A percentile compares a stretch with the other conserved stretches of the same genome.
These are phyloP conservation scores for Graphilbum fragrans DNA, from an alignment of 2,329 filamentous ascomycete species.

Conservation along the genomic window DNA sequence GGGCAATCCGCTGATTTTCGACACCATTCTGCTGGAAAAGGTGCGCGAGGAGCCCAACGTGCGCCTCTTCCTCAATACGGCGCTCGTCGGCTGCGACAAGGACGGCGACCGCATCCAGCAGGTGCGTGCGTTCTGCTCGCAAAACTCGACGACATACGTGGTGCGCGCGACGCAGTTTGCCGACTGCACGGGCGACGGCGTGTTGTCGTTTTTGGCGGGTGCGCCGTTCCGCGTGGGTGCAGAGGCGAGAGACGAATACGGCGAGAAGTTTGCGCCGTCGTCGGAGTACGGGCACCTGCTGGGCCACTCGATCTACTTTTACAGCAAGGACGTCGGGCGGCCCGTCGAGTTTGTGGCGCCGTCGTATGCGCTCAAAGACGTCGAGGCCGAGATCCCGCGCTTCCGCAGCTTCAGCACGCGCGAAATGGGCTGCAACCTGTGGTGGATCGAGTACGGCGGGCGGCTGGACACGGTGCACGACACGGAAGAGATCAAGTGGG, in stretches of 20 bases:
- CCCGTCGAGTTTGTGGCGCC: slow-evolving; percentile 13
- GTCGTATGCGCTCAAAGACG: slow-evolving; percentile 13
- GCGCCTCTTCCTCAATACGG: slow-evolving; percentile 13
- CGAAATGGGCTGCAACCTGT: slow-evolving; percentile 15
- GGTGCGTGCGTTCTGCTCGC: slow-evolving; percentile 14
- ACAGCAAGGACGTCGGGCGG: slow-evolving; percentile 13
- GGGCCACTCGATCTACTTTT: slow-evolving; percentile 16
- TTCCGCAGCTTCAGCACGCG: slow-evolving; percentile 14
- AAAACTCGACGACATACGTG: slow-evolving; percentile 12
- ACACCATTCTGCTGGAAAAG: slow-evolving; percentile 14
- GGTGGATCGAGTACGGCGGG: slow-evolving; percentile 16
- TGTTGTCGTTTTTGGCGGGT: slow-evolving; percentile 13
- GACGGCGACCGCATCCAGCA: slow-evolving; percentile 11
- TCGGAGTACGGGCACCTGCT: slow-evolving; percentile 15
- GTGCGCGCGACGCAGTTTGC: slow-evolving; percentile 17
- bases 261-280: slow-evolving; percentile 13
- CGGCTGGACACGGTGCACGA: slow-evolving; percentile 14
- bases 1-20: slow-evolving; percentile 14
- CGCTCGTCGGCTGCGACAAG: slow-evolving; percentile 12
- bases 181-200: slow-evolving; percentile 15
- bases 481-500: slow-evolving; percentile 16
- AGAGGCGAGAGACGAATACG: slow-evolving; percentile 13
- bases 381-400: slow-evolving; percentile 13
- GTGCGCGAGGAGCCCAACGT: slow-evolving; percentile 13
- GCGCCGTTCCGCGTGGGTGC: slow-evolving; percentile 14